Conservation (phyloP, 2,329 filamentous ascomycete species). For the Curvularia spicifera region DNA sequence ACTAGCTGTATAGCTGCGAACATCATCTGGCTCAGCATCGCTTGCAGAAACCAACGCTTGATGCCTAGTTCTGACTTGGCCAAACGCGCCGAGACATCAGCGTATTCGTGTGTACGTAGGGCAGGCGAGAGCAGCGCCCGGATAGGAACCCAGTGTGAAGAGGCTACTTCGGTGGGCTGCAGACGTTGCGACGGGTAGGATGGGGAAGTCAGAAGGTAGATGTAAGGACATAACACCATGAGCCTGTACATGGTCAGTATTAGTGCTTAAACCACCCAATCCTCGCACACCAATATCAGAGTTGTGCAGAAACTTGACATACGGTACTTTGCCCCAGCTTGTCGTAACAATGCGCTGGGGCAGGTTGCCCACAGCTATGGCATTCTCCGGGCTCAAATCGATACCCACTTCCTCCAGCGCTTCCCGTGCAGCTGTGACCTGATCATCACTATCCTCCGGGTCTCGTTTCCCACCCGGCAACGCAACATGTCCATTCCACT, state of each 20-base stretch:
- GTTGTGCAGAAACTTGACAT: conserved; percentile 34
- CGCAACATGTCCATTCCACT: conserved; percentile 73
- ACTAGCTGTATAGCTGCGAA: conserved; percentile 69
- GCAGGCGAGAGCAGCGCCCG: conserved; percentile 65
- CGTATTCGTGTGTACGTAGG: conserved; percentile 66
- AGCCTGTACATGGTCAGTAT: conserved; percentile 53
- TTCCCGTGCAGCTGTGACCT: conserved; percentile 68
- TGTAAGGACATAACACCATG: conserved; percentile 73
- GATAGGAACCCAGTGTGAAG: conserved; percentile 72
- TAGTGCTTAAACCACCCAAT: background rate
- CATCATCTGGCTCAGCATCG: conserved; percentile 69
- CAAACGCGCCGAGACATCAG: conserved; percentile 68
- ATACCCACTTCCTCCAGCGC: conserved; percentile 71
- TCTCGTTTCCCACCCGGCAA: conserved; percentile 72
- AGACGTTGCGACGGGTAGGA: conserved; percentile 64
- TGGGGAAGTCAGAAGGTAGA: conserved; percentile 67
- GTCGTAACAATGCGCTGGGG: conserved; percentile 71
- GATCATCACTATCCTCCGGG: conserved; percentile 67
- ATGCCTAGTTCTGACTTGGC: conserved; percentile 62
- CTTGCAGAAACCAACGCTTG: conserved; percentile 61
- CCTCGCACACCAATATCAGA: background rate
- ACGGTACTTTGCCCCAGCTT: conserved; percentile 70
- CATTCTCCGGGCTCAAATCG: conserved; percentile 59
- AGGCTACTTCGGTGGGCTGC: conserved; percentile 72
- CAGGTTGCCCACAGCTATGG: conserved; percentile 64